phyloP scores from a whole-genome alignment of 2,329 filamentous ascomycete genomes.

The Aspergillus ruber region DNA sequence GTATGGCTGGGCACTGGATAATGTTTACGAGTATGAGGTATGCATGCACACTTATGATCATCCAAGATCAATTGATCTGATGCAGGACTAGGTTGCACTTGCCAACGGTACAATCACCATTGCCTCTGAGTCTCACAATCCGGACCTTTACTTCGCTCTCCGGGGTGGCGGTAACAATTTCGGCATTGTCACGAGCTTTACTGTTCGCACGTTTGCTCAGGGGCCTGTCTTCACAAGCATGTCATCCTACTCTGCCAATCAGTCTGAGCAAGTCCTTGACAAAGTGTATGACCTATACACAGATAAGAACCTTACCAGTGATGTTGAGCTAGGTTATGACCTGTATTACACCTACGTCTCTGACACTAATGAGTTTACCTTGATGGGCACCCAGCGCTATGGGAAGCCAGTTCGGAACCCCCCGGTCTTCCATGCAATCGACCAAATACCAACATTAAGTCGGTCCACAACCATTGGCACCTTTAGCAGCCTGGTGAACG shows the following conservation, averaged over 20 bases:
- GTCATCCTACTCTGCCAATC: conserved; percentile 1
- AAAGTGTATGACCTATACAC: conserved; percentile 10
- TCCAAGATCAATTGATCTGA: neutral
- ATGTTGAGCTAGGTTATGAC: conserved; percentile 13
- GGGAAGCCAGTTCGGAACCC: conserved; percentile 9
- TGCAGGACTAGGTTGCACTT: neutral
- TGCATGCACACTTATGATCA: neutral
- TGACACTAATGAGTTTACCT: conserved; percentile 4
- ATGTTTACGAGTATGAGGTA: conserved; percentile 11
- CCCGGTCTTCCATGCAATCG: conserved; percentile 7
- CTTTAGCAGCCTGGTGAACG: conserved; percentile 5
- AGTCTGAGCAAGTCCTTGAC: conserved; percentile 4
- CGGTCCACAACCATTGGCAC: conserved; percentile 1
- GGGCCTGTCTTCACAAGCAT: conserved; percentile 2
- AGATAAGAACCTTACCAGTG: conserved; percentile 4
- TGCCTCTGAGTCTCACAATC: conserved; percentile 25
- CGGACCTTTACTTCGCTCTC: conserved; percentile 38
- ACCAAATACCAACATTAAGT: conserved; percentile 9
- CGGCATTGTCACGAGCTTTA: conserved; percentile 29
- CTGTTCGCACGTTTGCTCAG: neutral
- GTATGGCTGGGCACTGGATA: conserved; percentile 19
- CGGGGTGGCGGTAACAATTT: conserved; percentile 39
- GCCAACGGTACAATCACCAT: conserved; percentile 25
- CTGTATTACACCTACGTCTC: conserved; percentile 11
- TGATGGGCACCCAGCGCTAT: conserved; percentile 14